Base-by-base conservation (phyloP, 2,329 filamentous ascomycete species). In the Exophiala mesophila region DNA sequence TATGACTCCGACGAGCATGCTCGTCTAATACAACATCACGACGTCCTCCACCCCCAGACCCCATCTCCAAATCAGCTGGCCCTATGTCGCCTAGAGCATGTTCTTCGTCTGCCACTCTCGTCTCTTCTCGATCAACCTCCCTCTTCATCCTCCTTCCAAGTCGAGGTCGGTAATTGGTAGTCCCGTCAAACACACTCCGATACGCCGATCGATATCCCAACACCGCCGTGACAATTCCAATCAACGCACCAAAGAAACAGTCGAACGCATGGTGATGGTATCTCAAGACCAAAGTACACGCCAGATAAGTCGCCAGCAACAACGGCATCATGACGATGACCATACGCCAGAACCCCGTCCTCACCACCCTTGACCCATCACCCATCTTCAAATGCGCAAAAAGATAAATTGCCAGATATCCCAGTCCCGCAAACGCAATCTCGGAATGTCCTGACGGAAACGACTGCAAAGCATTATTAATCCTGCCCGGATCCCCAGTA, bases 401-500 rank as follows among this genome's bases (percentile, higher is more conserved):
- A 19, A 87, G 67, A 59, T 84, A 87, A 18, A 86, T 66, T 16
- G 78, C 74, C 13, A 88, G 65, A 58, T 85, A 92, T 2, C 86
- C 85, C 7, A 94, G 69, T 0, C 87, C 87, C 3, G 80, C 77
- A 59, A 92, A 94, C 1, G 84, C 75, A 59, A 89, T 89, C 46
- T 81, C 85, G 9, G 78, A 82, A 63, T 94, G 87, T 1, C 87
- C 87, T 2, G 80, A 85, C 1, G 87, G 87, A 55, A 92, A 94
- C 16, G 81, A 86, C 30, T 87, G 78, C 82, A 85, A 90, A 12
- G 86, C 87, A 55, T 94, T 87, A 50, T 92, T 83, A 3, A 94
- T 72, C 1, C 71, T 70, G 60, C 86, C 82, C 47, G 78, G 76
- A 55, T 80, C 63, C 56, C 88, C 74, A 8, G 84, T 89, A 68